Evolutionary conservation across 1,284 basidiomycete genomes (phyloP).

Genomic region (Trametes pubescens): DNA sequence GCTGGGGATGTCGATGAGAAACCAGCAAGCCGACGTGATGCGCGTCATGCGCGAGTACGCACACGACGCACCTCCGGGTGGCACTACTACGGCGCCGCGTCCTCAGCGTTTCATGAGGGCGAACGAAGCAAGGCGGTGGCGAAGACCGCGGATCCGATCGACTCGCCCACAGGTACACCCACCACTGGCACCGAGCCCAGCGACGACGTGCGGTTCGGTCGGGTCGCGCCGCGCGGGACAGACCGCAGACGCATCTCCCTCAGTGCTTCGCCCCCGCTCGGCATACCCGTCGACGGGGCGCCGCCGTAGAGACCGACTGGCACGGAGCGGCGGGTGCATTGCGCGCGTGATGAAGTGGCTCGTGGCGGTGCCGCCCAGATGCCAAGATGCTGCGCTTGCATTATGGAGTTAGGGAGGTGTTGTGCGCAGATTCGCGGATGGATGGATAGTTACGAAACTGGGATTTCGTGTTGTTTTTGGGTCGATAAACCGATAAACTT

Average conservation of each 20-base stretch:
- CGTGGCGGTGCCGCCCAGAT: constrained; percentile 12
- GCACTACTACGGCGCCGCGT: neutral
- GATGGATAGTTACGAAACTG: neutral
- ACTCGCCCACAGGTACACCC: neutral
- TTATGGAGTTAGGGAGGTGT: neutral
- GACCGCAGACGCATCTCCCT: neutral
- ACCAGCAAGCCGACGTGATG: too few relatives aligned
- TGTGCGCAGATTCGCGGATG: neutral
- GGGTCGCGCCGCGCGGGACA: neutral
- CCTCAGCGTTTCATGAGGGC: neutral
- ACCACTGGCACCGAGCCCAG: neutral
- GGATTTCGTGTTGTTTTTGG: neutral
- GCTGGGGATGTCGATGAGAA: too few relatives aligned
- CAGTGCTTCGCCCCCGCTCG: constrained; percentile 1
- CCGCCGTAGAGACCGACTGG: constrained; percentile 8
- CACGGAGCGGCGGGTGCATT: constrained; percentile 1
- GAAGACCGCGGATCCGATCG: constrained; percentile 8
- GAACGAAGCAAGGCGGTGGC: neutral
- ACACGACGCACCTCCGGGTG: too few relatives aligned
- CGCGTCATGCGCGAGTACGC: too few relatives aligned
- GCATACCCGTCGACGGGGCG: neutral
- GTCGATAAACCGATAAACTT: neutral
- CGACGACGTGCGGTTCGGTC: neutral
- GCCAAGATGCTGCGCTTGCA: neutral
- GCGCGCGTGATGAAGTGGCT: neutral